Base-by-base conservation (phyloP, 768 basidiomycete species). In the Serendipita sp. region DNA sequence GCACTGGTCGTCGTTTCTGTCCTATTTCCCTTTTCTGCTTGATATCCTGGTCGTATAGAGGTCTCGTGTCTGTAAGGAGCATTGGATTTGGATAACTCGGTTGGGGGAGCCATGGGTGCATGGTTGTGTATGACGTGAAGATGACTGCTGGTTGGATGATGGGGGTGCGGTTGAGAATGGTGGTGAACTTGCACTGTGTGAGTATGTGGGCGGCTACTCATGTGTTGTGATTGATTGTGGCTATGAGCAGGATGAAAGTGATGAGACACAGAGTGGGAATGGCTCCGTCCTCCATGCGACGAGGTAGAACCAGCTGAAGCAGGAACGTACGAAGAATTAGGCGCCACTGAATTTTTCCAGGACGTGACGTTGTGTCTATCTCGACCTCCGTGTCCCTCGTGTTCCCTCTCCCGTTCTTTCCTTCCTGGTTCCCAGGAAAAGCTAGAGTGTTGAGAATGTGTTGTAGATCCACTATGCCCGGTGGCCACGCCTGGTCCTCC, bases 251-350 rank as follows among this genome's bases (percentile, higher is more conserved):
- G 11, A n/a, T 60, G 56, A n/a, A 24, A 37, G n/a, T 60, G 37
- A 60, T 32, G 37, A n/a, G 56, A 60, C n/a, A 60, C 34, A 60
- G 56, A 60, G 32, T 60, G 56, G 10, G 56, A 34, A 38, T 60
- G 56, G 4, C 10, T n/a, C 10, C 56, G 56, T 11, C 56, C 48
- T 34, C 56, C 56, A n/a, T 60, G 56, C 8, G 56, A 41, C 35
- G 56, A 10, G 16, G 35, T 60, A 60, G 16, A 10, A 11, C 56
- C 56, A 18, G 48, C 48, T n/a, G 48, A 8, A 51, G 30, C 30
- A 34, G 56, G 28, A 34, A 15, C 53, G 32, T 32, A 60, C 13
- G 56, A 60, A 8, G 11, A 34, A n/a, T 10, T 38, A 11, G 56
- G 56, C 4, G 56, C 30, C n/a, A 60, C 37, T 11, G n/a, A 24